A percentile compares a stretch with the other conserved stretches of the same genome.
Conservation (phyloP, 2,329 filamentous ascomycete species). For the Cladosporium phlei region DNA sequence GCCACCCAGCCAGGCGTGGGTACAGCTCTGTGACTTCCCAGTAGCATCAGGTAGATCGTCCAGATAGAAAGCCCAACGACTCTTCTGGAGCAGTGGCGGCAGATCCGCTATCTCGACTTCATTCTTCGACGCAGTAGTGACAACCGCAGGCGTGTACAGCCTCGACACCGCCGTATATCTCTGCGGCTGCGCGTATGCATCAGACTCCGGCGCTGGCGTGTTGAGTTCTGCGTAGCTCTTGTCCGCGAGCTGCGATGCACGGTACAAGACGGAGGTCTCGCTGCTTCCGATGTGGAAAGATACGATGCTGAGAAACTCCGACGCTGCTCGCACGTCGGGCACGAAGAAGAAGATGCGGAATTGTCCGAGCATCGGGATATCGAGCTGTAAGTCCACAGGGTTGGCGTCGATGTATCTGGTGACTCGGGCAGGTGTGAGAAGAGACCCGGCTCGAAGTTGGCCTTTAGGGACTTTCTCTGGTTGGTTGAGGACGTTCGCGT, state of each 20-base stretch:
- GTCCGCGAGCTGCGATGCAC: conserved; percentile 55
- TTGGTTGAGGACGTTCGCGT: conserved; percentile 56
- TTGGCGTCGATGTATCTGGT: conserved; percentile 74
- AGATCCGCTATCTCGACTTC: conserved; percentile 63
- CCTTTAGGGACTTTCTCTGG: neutral
- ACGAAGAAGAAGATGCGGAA: conserved; percentile 71
- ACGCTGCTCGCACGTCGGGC: conserved; percentile 54
- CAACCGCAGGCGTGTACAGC: conserved; percentile 63
- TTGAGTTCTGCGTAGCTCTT: conserved; percentile 59
- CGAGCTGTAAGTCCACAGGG: conserved; percentile 70
- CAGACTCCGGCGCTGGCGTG: conserved; percentile 53
- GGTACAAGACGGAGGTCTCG: conserved; percentile 52
- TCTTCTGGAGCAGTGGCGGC: conserved; percentile 57
- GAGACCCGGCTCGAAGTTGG: conserved; percentile 28
- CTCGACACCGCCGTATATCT: conserved; percentile 65
- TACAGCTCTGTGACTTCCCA: conserved; percentile 50
- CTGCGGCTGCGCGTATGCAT: conserved; percentile 62
- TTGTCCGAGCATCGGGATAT: conserved; percentile 72
- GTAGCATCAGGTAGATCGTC: conserved; percentile 58
- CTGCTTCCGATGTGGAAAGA: conserved; percentile 51
- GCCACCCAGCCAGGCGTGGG: conserved; percentile 64
- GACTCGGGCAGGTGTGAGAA: conserved; percentile 64
- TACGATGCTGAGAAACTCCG: conserved; percentile 56
- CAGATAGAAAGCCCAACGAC: conserved; percentile 68
- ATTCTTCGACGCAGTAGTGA: conserved; percentile 61